A percentile compares a stretch with the other conserved stretches of the same genome.
Conservation (phyloP, 441 rosid genomes). For the Macaranga tanarius region DNA sequence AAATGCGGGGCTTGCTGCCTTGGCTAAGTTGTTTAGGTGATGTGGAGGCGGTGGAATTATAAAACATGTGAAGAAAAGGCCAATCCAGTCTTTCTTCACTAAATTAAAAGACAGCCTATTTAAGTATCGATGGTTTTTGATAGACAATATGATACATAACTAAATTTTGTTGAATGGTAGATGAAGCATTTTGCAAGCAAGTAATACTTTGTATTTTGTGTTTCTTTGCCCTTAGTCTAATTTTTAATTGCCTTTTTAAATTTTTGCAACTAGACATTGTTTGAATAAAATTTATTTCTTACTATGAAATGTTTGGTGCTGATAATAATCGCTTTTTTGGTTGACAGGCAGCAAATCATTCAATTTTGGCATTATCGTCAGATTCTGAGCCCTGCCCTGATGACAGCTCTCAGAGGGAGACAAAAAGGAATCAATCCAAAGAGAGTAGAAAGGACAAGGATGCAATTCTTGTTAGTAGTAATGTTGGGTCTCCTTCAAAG, state of each 20-base stretch:
- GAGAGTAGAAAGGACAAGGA: slow-evolving; percentile 40
- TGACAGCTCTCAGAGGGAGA: slow-evolving; percentile 26
- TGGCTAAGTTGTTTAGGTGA: no score
- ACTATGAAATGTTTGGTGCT: slow-evolving; percentile 13
- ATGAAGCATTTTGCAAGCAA: not conserved
- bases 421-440: slow-evolving; percentile 27
- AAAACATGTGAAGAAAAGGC: no score
- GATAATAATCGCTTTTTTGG: slow-evolving; percentile 21
- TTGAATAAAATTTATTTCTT: slow-evolving; percentile 10
- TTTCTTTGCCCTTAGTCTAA: not conserved
- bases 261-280: not conserved
- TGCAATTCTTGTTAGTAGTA: slow-evolving; percentile 28
- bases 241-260: not conserved
- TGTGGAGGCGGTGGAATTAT: no score
- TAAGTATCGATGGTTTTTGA: not conserved
- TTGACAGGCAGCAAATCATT: slow-evolving; percentile 43
- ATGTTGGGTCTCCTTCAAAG: slow-evolving; percentile 36
- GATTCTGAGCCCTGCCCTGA: slow-evolving; percentile 67
- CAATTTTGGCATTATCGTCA: slow-evolving; percentile 54
- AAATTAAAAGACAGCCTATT: not conserved
- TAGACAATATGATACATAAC: not conserved
- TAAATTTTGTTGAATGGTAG: not conserved
- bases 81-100: no score
- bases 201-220: not conserved
- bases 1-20: no score